Conservation (phyloP, 2,329 filamentous ascomycete species). For the Aspergillus vadensis region DNA sequence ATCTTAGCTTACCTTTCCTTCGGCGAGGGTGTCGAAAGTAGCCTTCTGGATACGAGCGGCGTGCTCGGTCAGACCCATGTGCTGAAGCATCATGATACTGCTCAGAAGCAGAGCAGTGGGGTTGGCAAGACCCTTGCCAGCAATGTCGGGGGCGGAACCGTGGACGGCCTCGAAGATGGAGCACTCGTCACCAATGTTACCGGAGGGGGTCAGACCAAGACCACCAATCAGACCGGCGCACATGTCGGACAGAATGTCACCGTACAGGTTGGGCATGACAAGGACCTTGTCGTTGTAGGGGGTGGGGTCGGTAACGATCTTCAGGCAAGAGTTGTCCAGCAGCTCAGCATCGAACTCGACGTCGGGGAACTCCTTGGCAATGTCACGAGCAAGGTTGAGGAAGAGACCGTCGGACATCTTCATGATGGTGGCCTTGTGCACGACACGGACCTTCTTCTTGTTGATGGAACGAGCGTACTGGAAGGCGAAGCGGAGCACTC, state of each 20-base stretch:
- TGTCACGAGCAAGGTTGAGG: conserved; percentile 79
- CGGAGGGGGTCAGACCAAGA: conserved; percentile 93
- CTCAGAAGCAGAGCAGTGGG: conserved; percentile 92
- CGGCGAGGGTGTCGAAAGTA: conserved; percentile 90
- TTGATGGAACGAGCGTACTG: conserved; percentile 93
- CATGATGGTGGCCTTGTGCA: conserved; percentile 99
- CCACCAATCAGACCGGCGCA: conserved; percentile 98
- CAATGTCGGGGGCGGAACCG: conserved; percentile 94
- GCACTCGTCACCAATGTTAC: conserved; percentile 98
- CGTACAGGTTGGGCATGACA: conserved; percentile 97
- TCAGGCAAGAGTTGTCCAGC: conserved; percentile 98
- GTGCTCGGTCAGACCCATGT: conserved; percentile 88
- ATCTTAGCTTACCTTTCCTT: conserved; percentile 72
- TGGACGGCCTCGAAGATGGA: conserved; percentile 99
- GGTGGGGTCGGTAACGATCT: conserved; percentile 93
- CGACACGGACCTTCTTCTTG: conserved; percentile 93
- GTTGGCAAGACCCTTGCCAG: conserved; percentile 94
- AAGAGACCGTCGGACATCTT: conserved; percentile 99
- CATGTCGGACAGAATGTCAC: conserved; percentile 99
- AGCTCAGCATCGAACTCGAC: conserved; percentile 98
- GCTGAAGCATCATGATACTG: conserved; percentile 99
- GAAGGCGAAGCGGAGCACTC: conserved; percentile 96
- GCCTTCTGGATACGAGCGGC: conserved; percentile 88
- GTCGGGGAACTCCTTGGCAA: conserved; percentile 92
- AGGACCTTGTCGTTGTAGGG: conserved; percentile 99